phyloP scores from a whole-genome alignment of 2,329 filamentous ascomycete species.

The Triangularia verruculosa region DNA sequence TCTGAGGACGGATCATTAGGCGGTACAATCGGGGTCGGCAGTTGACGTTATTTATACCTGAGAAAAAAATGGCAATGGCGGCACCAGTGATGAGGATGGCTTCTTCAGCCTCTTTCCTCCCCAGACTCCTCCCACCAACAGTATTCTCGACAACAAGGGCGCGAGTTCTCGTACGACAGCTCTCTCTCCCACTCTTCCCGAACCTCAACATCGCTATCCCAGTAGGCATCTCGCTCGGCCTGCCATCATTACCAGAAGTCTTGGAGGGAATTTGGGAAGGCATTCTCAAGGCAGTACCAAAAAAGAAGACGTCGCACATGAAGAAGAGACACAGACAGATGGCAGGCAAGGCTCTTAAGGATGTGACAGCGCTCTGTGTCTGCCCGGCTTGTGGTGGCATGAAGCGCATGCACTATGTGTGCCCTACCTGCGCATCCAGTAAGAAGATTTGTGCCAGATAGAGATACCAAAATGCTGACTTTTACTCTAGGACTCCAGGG shows the following conservation, averaged over 20 bases:
- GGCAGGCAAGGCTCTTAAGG: constrained; percentile 92
- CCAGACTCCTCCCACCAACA: constrained; percentile 22
- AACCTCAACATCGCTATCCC: constrained; percentile 27
- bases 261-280: constrained; percentile 88
- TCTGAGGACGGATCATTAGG: background rate
- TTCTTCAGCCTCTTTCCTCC: constrained; percentile 21
- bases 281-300: constrained; percentile 86
- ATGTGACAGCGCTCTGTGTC: constrained; percentile 80
- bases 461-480: constrained; percentile 22
- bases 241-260: constrained; percentile 62
- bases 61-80: constrained; percentile 24
- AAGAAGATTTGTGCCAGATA: constrained; percentile 35
- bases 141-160: constrained; percentile 24
- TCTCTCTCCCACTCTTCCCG: constrained; percentile 28
- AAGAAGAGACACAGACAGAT: constrained; percentile 92
- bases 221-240: constrained; percentile 49
- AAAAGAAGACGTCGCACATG: constrained; percentile 98
- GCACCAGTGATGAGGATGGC: constrained; percentile 26
- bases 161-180: constrained; percentile 19
- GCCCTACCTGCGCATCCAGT: constrained; percentile 84
- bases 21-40: background rate
- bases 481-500: constrained; percentile 42
- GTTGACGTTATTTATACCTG: background rate
- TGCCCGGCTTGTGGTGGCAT: constrained; percentile 84
- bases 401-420: constrained; percentile 87